Percentiles rank a stretch among this genome's conserved stretches.
phyloP scores from a whole-genome alignment of 441 rosid genomes.

The Adansonia grandidieri region DNA sequence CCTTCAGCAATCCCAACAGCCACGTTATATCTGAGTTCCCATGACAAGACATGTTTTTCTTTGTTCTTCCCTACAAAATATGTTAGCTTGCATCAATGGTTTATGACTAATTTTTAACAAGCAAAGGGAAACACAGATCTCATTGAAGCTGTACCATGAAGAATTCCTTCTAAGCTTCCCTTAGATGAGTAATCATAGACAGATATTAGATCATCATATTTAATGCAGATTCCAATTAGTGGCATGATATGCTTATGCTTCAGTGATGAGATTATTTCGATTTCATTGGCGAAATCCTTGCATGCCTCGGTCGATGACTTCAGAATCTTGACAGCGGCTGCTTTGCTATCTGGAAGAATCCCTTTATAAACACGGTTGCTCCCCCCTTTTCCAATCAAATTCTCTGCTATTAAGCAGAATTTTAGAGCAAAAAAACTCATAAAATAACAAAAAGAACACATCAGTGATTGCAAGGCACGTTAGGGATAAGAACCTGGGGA shows the following conservation, averaged over 20 bases:
- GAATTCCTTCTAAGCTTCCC: conserved; percentile 76
- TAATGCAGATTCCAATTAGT: conserved; percentile 67
- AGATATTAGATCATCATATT: conserved; percentile 54
- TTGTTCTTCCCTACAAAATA: conserved; percentile 41
- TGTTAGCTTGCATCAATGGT: conserved; percentile 19
- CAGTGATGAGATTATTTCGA: conserved; percentile 67
- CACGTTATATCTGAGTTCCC: conserved; percentile 66
- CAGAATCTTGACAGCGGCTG: conserved; percentile 71
- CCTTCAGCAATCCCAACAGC: conserved; percentile 76
- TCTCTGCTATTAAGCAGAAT: conserved; percentile 44
- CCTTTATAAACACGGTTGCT: conserved; percentile 76
- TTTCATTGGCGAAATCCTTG: conserved; percentile 70
- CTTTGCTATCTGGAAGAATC: conserved; percentile 63
- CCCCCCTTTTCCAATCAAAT: conserved; percentile 80
- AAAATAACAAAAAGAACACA: conserved; percentile 1
- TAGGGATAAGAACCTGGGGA: conserved; percentile 58
- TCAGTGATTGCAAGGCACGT: conserved; percentile 12
- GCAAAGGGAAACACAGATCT: conserved; percentile 12
- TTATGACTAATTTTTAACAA: conserved; percentile 18
- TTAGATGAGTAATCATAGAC: conserved; percentile 62
- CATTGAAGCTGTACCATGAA: conserved; percentile 54
- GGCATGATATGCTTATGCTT: conserved; percentile 59
- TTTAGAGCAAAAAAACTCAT: background rate
- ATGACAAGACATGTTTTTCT: conserved; percentile 45
- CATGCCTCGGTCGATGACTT: conserved; percentile 59